Percentiles rank a stretch among this genome's conserved stretches.
Conservation (phyloP, 2,329 filamentous ascomycete species). For the Hysterium pulicare region DNA sequence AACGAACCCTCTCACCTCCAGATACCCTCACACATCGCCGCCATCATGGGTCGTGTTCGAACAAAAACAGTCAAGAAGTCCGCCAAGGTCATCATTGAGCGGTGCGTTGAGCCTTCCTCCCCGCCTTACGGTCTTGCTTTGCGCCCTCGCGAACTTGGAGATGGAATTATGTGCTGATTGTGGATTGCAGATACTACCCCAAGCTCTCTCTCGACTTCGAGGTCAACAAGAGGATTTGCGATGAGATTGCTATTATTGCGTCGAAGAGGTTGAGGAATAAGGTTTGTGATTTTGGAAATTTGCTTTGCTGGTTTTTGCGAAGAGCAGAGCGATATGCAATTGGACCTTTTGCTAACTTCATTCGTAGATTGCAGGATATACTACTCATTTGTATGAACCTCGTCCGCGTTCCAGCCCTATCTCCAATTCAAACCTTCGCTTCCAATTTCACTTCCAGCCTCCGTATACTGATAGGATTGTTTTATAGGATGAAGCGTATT, state of each 20-base stretch:
- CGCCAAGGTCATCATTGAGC: conserved; percentile 99
- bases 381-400: conserved; percentile 64
- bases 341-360: too few species aligned
- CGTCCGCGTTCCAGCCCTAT: conserved; percentile 46
- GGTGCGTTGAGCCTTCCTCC: too few species aligned
- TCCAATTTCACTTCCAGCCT: conserved; percentile 41
- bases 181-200: conserved; percentile 70
- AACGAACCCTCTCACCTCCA: too few species aligned
- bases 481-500: conserved; percentile 99
- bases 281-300: conserved; percentile 58
- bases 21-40: too few species aligned
- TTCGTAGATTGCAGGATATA: conserved; percentile 88
- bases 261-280: conserved; percentile 99
- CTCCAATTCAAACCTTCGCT: background rate
- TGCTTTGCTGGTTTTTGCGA: too few species aligned
- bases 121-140: too few species aligned
- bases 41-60: conserved; percentile 55
- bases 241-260: conserved; percentile 99
- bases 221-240: conserved; percentile 99
- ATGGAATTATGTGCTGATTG: too few species aligned
- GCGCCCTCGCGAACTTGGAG: too few species aligned
- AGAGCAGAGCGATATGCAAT: too few species aligned
- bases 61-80: conserved; percentile 73
- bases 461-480: too few species aligned
- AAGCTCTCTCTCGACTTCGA: conserved; percentile 99